Base-by-base conservation (phyloP, 257 asterid species). In the Solanum pinnatisectum region DNA sequence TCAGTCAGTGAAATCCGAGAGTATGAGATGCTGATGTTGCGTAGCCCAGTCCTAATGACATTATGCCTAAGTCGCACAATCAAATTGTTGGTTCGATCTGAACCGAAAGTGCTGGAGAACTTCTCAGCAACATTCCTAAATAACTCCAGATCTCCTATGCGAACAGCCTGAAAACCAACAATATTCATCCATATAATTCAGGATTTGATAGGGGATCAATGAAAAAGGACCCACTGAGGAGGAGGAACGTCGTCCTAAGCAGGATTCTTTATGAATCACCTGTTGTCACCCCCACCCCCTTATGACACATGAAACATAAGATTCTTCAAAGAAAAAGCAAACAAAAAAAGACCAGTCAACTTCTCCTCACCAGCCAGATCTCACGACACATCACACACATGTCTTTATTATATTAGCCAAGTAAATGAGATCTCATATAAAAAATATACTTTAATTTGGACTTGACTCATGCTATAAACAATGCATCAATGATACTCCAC, bases 21-120 rank as follows among this genome's bases (percentile, higher is more conserved):
- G 89, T 96, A 96, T 9, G 99, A 94, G 90, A 96, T 95, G 78
- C 98, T 95, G 49, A 95, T 94, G 94, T 96, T 96, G 81, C 98
- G 95, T 56, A 96, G 88, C 42, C 98, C 98, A 35, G 99, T 95
- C 89, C 99, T 89, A 16, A 96, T 96, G 83, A 96, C 99, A 42
- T 96, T 95, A 88, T 95, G 99, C 3, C 99, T 90, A 33, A 96
- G 95, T 92, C 98, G 92, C 32, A 94, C 98, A 88, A 96, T 96
- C 87, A 96, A 85, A 88, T 96, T 95, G 93, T 93, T 96, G 20
- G 99, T 95, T 68, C 98, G 86, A 84, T 95, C 99, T 8, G 93
- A 91, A 82, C 91, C 90, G 90, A 96, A 96, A 86, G 94, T 94
- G 95, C 92, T 89, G 78, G 94, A 88, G 83, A 94, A 96, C 91